Evolutionary conservation across 805 yeast species (phyloP), one percentile per base, ranked within the genome.

Genomic region (Teunomyces atbi): DNA sequence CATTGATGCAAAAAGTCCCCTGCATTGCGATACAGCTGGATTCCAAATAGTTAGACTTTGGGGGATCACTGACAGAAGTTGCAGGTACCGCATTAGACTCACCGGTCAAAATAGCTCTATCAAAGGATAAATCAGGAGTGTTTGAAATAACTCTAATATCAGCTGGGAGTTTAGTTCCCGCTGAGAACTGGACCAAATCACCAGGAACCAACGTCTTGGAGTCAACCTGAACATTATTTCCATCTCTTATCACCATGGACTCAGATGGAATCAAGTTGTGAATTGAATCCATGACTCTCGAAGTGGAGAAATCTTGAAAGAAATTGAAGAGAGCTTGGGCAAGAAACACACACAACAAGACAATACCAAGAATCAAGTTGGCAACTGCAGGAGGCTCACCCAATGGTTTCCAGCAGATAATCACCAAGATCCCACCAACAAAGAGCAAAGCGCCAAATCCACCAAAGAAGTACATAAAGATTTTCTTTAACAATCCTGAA

Each of bases 261-360:
- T 64, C 68, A 13, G 57, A 49, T 8, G 81, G 78, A 13, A 77
- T 57, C 71, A 77, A 61, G 42, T 58, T 56, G 48, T 64, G 64
- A 45, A 77, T 76, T 3, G 80, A 73, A 29, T 68, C 69, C 79
- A 77, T 73, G 39, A 75, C 78, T 41, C 67, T 65, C 5, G 77
- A 68, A 33, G 76, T 66, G 4, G 78, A 71, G 56, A 59, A 75
- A 51, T 77, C 81, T 51, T 77, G 80, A 55, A 66, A 64, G 45
- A 72, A 74, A 55, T 73, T 73, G 58, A 76, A 71, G 5, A 50
- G 45, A 2, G 77, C 79, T 56, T 74, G 79, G 4, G 71, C 46
- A 11, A 69, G 18, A 47, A 76, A 72, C 6, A 74, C 74, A 11
- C 61, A 52, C 11, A 75, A 56, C 27, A 76, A 57, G 12, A 74